phyloP scores from a whole-genome alignment of 2,329 filamentous ascomycete genomes.

The Aspergillus arachidicola region DNA sequence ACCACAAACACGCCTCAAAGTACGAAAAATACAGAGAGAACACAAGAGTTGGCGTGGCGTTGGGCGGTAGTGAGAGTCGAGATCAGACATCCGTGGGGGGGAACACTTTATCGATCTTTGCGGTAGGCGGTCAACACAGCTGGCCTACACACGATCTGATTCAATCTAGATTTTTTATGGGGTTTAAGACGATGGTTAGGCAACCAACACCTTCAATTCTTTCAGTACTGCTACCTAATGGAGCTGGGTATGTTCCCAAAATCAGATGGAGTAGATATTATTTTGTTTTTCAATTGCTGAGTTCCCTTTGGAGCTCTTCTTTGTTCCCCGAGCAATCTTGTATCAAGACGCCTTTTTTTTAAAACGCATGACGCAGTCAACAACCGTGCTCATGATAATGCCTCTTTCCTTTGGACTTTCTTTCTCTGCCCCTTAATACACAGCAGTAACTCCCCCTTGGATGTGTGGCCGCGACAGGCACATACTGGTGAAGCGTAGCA shows the following conservation, averaged over 20 bases:
- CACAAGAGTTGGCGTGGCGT: conserved; percentile 22
- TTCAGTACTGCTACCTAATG: neutral
- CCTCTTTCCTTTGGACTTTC: neutral
- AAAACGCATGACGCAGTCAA: neutral
- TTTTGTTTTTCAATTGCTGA: neutral
- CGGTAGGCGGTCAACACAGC: conserved; percentile 18
- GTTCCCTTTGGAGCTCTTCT: neutral
- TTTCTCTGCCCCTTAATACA: neutral
- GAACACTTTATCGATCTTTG: conserved; percentile 4
- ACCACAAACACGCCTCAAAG: conserved; percentile 5
- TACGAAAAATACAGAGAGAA: conserved; percentile 7
- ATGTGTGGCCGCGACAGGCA: neutral
- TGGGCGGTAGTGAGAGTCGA: conserved; percentile 21
- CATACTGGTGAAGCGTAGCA: neutral
- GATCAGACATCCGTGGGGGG: conserved; percentile 14
- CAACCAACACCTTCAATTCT: conserved; percentile 3
- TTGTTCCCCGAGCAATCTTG: neutral
- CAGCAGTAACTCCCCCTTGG: neutral
- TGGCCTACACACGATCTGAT: neutral
- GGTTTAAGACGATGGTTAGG: neutral
- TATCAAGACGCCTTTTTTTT: neutral
- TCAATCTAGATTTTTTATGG: conserved; percentile 9
- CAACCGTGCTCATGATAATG: neutral
- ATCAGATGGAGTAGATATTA: neutral
- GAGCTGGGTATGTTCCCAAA: neutral